Percentiles rank a stretch among this genome's conserved stretches.
These are phyloP conservation scores for Galerina sulciceps DNA, from an alignment of 768 basidiomycete genomes.

Conservation along the genomic window DNA sequence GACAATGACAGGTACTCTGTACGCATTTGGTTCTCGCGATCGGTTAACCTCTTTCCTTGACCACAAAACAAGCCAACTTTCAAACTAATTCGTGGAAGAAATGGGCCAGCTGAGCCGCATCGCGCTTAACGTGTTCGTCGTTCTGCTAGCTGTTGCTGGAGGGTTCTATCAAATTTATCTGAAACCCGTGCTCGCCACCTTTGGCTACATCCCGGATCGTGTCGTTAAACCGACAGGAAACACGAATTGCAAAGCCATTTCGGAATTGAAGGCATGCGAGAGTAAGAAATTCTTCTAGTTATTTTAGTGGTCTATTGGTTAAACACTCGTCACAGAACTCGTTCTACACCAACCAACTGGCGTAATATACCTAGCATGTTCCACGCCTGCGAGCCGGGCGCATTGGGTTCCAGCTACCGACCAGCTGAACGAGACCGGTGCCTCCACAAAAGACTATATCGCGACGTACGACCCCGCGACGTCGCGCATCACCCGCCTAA, in stretches of 20 bases:
- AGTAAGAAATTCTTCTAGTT: slow-evolving; percentile 41
- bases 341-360: slow-evolving; percentile 61
- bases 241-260: slow-evolving; percentile 50
- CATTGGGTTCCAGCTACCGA: slow-evolving; percentile 55
- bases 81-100: too few relatives aligned
- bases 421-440: slow-evolving; percentile 39
- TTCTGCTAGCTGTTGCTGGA: slow-evolving; percentile 43
- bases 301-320: background rate
- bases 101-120: slow-evolving; percentile 11
- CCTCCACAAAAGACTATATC: slow-evolving; percentile 54
- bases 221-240: slow-evolving; percentile 42
- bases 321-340: slow-evolving; percentile 42
- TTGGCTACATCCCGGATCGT: slow-evolving; percentile 46
- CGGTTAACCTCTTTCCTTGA: too few relatives aligned
- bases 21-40: too few relatives aligned
- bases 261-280: slow-evolving; percentile 65
- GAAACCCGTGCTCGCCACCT: slow-evolving; percentile 42
- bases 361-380: slow-evolving; percentile 65
- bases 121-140: slow-evolving; percentile 30
- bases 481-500: slow-evolving; percentile 46
- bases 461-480: slow-evolving; percentile 59
- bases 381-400: slow-evolving; percentile 46
- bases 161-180: slow-evolving; percentile 54
- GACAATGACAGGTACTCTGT: too few relatives aligned
- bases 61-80: too few relatives aligned